Conservation (phyloP, 768 basidiomycete species). For the Russula abietina region DNA sequence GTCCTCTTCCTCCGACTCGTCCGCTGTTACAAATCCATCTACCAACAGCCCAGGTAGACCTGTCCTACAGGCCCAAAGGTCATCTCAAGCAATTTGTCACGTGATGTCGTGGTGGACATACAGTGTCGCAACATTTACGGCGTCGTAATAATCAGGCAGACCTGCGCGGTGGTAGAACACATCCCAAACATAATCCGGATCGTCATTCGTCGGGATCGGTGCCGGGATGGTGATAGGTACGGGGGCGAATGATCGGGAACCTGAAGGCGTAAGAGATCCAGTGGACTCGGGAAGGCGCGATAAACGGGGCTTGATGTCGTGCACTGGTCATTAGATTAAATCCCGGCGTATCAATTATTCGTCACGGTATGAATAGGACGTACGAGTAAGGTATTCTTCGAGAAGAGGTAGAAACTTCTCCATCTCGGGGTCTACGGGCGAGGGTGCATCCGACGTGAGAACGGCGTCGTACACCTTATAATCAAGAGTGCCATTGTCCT, state of each 20-base stretch:
- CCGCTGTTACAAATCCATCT: constrained; percentile 45
- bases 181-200: constrained; percentile 76
- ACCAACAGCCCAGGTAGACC: constrained; percentile 55
- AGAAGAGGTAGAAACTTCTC: constrained; percentile 74
- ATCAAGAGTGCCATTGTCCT: constrained; percentile 30
- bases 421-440: constrained; percentile 50
- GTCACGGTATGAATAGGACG: not conserved
- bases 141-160: constrained; percentile 54
- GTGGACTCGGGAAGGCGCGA: constrained; percentile 9
- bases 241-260: constrained; percentile 3
- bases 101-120: constrained; percentile 33
- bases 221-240: constrained; percentile 10
- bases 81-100: not conserved
- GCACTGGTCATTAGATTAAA: constrained; percentile 5
- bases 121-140: constrained; percentile 57
- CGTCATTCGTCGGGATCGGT: constrained; percentile 14
- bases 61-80: constrained; percentile 37
- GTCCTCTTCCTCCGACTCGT: constrained; percentile 59
- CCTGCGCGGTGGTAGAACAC: constrained; percentile 71
- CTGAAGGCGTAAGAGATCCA: constrained; percentile 15
- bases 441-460: constrained; percentile 15
- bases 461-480: constrained; percentile 74
- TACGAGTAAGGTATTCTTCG: constrained; percentile 66
- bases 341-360: not conserved
- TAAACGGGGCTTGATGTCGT: constrained; percentile 2